A percentile compares a stretch with the other conserved stretches of the same genome.
Evolutionary conservation across 192 early-diverging fungal species (phyloP).

Genomic region (Gonapodya prolifera): DNA sequence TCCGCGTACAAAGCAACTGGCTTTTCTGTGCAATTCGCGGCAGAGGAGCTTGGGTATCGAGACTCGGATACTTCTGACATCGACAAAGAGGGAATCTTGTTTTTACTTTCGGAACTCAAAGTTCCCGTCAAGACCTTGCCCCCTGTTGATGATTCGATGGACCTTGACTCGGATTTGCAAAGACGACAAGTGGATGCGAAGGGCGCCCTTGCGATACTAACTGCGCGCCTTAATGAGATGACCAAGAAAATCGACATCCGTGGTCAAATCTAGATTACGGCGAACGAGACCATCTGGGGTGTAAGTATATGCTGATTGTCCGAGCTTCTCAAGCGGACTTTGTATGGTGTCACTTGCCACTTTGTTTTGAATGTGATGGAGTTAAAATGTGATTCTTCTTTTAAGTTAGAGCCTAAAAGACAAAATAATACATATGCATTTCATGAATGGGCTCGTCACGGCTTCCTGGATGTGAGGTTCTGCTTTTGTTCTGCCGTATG

Average conservation of each 20-base stretch:
- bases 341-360: too few relatives aligned
- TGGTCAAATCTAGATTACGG: background rate
- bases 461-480: background rate
- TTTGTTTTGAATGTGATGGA: too few relatives aligned
- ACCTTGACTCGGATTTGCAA: conserved; percentile 23
- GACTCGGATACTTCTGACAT: conserved; percentile 6
- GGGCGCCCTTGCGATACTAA: background rate
- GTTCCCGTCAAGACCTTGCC: conserved; percentile 12
- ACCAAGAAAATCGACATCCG: background rate
- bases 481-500: too few relatives aligned
- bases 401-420: too few relatives aligned
- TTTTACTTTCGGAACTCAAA: background rate
- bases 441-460: background rate
- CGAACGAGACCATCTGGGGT: too few relatives aligned
- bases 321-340: too few relatives aligned
- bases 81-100: conserved; percentile 35
- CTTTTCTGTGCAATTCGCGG: conserved; percentile 42
- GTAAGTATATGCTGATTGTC: too few relatives aligned
- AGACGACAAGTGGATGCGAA: background rate
- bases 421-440: too few relatives aligned
- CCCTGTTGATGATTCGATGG: conserved; percentile 23
- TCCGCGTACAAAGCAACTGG: conserved; percentile 53
- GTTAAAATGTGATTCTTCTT: too few relatives aligned
- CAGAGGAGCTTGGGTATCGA: conserved; percentile 55
- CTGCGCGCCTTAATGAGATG: background rate